These are phyloP conservation scores for Pythium scleroteichum DNA, from an alignment of 352 stramenopile genomes.

Conservation along the genomic window DNA sequence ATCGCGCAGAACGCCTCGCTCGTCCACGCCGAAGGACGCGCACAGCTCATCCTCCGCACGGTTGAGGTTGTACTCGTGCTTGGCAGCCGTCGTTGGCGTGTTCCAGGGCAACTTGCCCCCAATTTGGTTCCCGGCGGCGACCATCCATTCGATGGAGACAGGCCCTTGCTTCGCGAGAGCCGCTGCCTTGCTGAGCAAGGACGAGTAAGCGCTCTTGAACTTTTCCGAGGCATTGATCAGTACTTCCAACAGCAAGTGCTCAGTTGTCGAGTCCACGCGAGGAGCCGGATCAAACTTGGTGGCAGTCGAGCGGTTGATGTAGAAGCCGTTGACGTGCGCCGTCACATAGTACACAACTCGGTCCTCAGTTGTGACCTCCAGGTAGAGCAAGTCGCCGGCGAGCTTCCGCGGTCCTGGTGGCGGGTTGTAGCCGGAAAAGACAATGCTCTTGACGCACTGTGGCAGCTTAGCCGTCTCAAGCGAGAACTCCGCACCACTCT, in stretches of 20 bases:
- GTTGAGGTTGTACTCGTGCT: slow-evolving; percentile 77
- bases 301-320: slow-evolving; percentile 87
- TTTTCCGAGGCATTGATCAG: slow-evolving; percentile 63
- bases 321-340: slow-evolving; percentile 92
- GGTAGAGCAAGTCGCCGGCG: slow-evolving; percentile 93
- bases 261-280: slow-evolving; percentile 36
- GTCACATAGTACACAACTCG: slow-evolving; percentile 83
- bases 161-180: slow-evolving; percentile 70
- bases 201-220: slow-evolving; percentile 74
- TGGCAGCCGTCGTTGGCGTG: slow-evolving; percentile 39
- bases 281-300: slow-evolving; percentile 83
- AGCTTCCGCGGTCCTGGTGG: slow-evolving; percentile 91
- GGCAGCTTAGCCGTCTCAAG: slow-evolving; percentile 61
- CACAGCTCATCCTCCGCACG: slow-evolving; percentile 91
- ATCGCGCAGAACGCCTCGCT: slow-evolving; percentile 90
- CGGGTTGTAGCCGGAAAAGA: slow-evolving; percentile 94
- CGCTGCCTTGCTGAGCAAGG: slow-evolving; percentile 80
- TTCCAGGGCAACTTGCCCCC: slow-evolving; percentile 83
- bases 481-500: slow-evolving; percentile 30
- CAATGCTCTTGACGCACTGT: slow-evolving; percentile 89
- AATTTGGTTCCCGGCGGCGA: slow-evolving; percentile 73
- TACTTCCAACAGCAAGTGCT: slow-evolving; percentile 84
- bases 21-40: slow-evolving; percentile 90
- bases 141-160: slow-evolving; percentile 87
- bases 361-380: slow-evolving; percentile 86